Percentiles rank a stretch among this genome's conserved stretches.
Conservation (phyloP, 805 yeast genomes). For the Starmerella apicola region DNA sequence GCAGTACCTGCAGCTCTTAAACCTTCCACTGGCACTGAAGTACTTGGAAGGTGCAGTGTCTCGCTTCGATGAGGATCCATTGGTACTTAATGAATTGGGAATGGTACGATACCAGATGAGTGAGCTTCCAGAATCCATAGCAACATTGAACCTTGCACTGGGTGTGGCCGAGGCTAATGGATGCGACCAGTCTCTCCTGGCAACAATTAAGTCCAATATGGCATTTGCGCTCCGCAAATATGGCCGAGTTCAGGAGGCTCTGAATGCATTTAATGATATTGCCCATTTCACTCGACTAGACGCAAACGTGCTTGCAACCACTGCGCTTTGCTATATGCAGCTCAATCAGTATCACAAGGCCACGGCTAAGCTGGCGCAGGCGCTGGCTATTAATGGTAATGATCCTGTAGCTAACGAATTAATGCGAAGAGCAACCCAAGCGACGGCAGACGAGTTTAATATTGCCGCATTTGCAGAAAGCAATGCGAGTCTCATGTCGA, state of each 20-base stretch:
- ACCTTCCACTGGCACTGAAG: conserved; percentile 72
- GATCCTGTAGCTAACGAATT: conserved; percentile 80
- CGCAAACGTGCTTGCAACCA: conserved; percentile 64
- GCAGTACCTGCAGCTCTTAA: conserved; percentile 87
- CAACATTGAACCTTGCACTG: conserved; percentile 25
- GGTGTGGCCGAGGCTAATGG: conserved; percentile 31
- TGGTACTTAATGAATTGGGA: conserved; percentile 82
- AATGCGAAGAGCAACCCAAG: conserved; percentile 48
- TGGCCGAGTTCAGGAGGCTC: conserved; percentile 56
- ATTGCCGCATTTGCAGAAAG: conserved; percentile 2
- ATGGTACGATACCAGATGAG: conserved; percentile 74
- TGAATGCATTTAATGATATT: conserved; percentile 66
- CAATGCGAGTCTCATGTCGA: conserved; percentile 2
- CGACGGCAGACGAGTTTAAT: conserved; percentile 5
- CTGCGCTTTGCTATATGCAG: conserved; percentile 72
- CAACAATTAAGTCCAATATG: conserved; percentile 39
- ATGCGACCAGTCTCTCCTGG: conserved; percentile 72
- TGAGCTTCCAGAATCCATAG: conserved; percentile 53
- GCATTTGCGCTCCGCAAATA: conserved; percentile 19
- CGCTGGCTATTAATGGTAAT: conserved; percentile 62
- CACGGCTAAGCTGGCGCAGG: conserved; percentile 64
- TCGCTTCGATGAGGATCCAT: conserved; percentile 75
- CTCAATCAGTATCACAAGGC: conserved; percentile 53
- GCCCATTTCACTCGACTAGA: conserved; percentile 56
- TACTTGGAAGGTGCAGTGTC: conserved; percentile 63